Conservation (phyloP, 176 grass and related monocot genomes). For the Guadua angustifolia region DNA sequence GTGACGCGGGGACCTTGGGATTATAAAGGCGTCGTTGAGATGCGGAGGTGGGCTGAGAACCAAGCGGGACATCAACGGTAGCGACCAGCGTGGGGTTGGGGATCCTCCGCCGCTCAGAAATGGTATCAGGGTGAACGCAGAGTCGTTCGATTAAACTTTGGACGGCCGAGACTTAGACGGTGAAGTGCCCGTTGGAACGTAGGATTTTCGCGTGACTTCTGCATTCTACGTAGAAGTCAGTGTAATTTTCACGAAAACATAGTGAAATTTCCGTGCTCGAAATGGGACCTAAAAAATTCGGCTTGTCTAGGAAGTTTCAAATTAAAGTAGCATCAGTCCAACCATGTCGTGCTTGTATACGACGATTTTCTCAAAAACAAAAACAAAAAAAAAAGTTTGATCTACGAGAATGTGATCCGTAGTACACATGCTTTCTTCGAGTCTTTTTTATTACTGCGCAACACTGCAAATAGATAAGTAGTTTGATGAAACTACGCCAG, state of each 20-base stretch:
- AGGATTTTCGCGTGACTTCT: no score
- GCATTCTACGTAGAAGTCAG: no score
- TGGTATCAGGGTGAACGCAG: no score
- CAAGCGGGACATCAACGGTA: neutral
- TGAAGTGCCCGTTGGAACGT: no score
- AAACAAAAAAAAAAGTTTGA: no score
- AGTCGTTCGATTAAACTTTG: no score
- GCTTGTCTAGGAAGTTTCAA: neutral
- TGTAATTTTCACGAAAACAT: neutral
- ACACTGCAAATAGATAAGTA: neutral
- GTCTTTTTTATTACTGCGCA: neutral
- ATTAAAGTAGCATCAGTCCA: neutral
- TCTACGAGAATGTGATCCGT: no score
- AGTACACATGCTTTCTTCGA: neutral
- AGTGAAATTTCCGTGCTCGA: neutral
- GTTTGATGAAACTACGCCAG: neutral
- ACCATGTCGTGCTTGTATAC: neutral
- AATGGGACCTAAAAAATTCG: neutral
- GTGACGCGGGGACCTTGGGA: neutral
- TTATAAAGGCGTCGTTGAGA: slow-evolving; percentile 25
- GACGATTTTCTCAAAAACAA: no score
- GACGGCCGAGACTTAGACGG: no score
- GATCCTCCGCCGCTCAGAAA: neutral
- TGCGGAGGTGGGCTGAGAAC: neutral
- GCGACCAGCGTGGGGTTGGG: neutral